Conservation (phyloP, 106 monocot genomes). For the Platanthera zijinensis region DNA sequence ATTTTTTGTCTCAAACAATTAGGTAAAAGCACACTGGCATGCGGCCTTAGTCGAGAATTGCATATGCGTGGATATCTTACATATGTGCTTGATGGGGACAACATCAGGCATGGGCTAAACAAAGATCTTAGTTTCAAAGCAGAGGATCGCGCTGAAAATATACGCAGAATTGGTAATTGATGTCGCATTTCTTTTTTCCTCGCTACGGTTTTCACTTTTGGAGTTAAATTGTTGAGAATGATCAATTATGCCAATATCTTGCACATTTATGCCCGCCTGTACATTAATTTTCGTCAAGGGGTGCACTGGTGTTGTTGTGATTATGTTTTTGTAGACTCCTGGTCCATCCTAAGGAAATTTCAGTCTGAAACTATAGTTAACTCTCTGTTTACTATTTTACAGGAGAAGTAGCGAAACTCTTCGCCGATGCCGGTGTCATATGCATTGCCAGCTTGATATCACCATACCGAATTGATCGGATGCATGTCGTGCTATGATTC, state of each 20-base stretch:
- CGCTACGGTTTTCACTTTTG: not conserved
- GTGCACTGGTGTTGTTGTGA: not conserved
- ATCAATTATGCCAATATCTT: not conserved
- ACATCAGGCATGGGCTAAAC: slow-evolving; percentile 93
- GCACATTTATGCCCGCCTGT: not conserved
- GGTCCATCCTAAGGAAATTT: not conserved
- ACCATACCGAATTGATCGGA: slow-evolving; percentile 86
- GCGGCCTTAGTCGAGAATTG: slow-evolving; percentile 75
- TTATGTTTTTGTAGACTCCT: not conserved
- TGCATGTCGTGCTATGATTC: slow-evolving; percentile 70
- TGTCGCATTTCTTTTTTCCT: not conserved
- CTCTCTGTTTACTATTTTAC: not conserved
- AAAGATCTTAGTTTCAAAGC: slow-evolving; percentile 69
- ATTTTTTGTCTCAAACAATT: slow-evolving; percentile 10
- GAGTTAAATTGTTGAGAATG: not conserved
- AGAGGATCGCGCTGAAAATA: slow-evolving; percentile 90
- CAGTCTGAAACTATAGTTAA: not conserved
- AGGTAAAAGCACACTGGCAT: slow-evolving; percentile 97
- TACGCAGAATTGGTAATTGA: slow-evolving; percentile 78
- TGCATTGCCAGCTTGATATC: slow-evolving; percentile 95
- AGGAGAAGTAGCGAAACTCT: slow-evolving; percentile 95
- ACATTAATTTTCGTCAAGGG: not conserved
- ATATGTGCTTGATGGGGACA: slow-evolving; percentile 95
- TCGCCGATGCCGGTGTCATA: slow-evolving; percentile 92
- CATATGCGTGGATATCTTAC: slow-evolving; percentile 57